These are phyloP conservation scores for Ensete glaucum DNA, from an alignment of 176 grass and related monocot species.

Conservation along the genomic window DNA sequence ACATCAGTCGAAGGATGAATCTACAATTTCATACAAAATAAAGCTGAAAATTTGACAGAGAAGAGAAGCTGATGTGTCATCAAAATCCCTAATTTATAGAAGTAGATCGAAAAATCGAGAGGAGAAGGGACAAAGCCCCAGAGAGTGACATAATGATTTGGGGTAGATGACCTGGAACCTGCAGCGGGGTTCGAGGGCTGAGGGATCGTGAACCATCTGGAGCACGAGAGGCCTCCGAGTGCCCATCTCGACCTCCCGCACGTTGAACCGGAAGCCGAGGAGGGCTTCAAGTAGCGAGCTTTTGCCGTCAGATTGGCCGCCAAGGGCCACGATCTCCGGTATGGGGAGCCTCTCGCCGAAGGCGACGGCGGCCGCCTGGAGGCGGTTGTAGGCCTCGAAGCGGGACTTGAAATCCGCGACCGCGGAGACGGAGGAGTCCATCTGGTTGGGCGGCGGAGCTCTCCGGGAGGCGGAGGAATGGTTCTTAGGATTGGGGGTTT, in stretches of 20 bases:
- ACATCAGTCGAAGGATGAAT: not conserved
- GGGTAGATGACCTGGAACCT: conserved; percentile 58
- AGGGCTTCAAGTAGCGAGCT: conserved; percentile 89
- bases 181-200: conserved; percentile 81
- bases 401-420: conserved; percentile 52
- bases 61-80: not conserved
- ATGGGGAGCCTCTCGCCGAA: conserved; percentile 96
- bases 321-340: conserved; percentile 85
- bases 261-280: conserved; percentile 94
- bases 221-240: conserved; percentile 90
- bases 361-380: conserved; percentile 79
- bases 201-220: conserved; percentile 89
- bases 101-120: not conserved
- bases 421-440: conserved; percentile 14
- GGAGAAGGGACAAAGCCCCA: too few relatives aligned
- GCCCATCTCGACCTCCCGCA: conserved; percentile 98
- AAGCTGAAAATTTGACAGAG: not conserved
- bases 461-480: conserved; percentile 28
- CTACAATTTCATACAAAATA: not conserved
- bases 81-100: too few relatives aligned
- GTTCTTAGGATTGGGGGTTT: conserved; percentile 35
- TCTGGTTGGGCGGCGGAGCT: not conserved
- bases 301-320: conserved; percentile 88
- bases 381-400: conserved; percentile 97
- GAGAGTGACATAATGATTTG: not conserved